Evolutionary conservation across 1,139 yeast species (phyloP).

Genomic region (Pichia sp.): DNA sequence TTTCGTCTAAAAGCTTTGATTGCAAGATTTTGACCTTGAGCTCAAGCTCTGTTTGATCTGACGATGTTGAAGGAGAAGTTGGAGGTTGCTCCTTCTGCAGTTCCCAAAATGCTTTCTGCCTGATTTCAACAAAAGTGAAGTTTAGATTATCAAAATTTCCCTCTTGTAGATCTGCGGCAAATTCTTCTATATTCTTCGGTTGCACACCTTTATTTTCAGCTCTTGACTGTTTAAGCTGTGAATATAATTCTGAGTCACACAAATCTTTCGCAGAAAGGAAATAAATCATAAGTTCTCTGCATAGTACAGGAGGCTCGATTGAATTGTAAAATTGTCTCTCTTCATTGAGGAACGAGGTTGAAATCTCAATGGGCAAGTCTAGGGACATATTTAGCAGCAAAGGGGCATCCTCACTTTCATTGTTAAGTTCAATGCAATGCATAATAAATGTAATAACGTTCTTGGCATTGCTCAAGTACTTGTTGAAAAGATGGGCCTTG

Average conservation of each 20-base stretch:
- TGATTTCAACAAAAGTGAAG: background rate
- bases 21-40: slow-evolving; percentile 13
- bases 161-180: background rate
- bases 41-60: background rate
- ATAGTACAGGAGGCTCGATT: slow-evolving; percentile 4
- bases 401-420: slow-evolving; percentile 6
- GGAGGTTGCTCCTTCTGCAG: background rate
- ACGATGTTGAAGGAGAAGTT: background rate
- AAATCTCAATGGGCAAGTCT: background rate
- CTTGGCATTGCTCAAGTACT: background rate
- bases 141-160: background rate
- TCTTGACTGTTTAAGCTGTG: background rate
- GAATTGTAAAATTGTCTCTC: background rate
- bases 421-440: slow-evolving; percentile 4
- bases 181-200: background rate
- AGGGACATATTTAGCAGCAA: slow-evolving; percentile 6
- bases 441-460: slow-evolving; percentile 2
- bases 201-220: background rate
- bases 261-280: background rate
- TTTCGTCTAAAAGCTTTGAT: slow-evolving; percentile 13
- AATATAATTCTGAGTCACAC: background rate
- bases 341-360: background rate
- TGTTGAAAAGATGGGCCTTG: background rate
- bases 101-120: slow-evolving; percentile 1
- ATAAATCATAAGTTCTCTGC: slow-evolving; percentile 11